Evolutionary conservation across 1,139 yeast genomes (phyloP), one percentile per base, ranked within the genome.

Genomic region (Suhomyces kunorum): DNA sequence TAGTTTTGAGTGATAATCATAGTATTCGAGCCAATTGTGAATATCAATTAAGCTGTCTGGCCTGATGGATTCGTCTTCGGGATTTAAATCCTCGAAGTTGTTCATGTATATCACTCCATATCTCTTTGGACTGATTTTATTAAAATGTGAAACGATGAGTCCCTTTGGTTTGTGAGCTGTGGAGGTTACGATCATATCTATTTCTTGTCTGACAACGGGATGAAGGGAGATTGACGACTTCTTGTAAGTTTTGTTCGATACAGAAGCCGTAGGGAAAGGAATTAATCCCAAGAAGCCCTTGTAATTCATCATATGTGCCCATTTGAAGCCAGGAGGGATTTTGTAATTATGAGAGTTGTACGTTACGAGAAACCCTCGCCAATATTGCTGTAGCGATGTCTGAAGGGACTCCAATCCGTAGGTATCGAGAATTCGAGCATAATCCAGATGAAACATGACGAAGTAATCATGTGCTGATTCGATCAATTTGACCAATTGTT

Each of bases 241-340:
- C 40, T 67, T 68, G 44, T 53, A 63, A 20, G 45, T 45, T 26
- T 40, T 32, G 6, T 34, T 29, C 23, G 26, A 28, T 17, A 12
- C 19, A 2, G 28, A 24, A n/a, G 14, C 12, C 3, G 35, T 5
- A 2, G 32, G 34, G 11, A 28, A 33, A 19, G 40, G 39, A 8
- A 45, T 28, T 25, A 66, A 50, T 2, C 72, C 73, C 28, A 70
- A 50, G 34, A 69, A 63, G 1, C 77, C 77, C 32, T 49, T 50
- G 44, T 61, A 62, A 45, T 68, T 68, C 39, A 68, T 48, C 28
- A 58, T 51, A 49, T 65, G 67, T 9, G 71, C 64, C 76, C 76
- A 71, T n/a, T 48, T 47, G 11, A 65, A 53, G 4, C 55, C 56
- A 5, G 53, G 51, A 4, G 63, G 65, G 18, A 54, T 49, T 31